phyloP scores from a whole-genome alignment of 306 rosid genomes.

The Quercus mongolica region DNA sequence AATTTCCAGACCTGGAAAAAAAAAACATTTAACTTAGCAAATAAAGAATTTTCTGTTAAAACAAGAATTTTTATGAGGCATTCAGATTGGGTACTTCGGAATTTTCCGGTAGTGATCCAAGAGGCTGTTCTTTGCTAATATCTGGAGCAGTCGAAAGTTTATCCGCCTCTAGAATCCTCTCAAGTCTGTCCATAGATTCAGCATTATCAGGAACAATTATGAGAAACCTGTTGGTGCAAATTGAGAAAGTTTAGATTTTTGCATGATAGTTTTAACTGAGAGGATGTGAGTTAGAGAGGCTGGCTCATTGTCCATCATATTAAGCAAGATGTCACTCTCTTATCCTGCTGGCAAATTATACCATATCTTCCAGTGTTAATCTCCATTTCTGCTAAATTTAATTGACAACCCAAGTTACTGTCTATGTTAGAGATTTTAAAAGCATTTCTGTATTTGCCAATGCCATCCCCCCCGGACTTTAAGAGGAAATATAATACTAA shows the following conservation, averaged over 20 bases:
- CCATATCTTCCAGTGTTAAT: neutral
- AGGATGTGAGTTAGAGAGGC: too few relatives aligned
- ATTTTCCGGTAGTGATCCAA: neutral
- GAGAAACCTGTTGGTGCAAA: neutral
- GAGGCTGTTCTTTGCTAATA: neutral
- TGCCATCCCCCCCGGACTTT: neutral
- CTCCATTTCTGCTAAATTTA: neutral
- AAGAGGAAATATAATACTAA: neutral
- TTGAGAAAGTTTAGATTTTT: neutral
- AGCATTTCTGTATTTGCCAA: neutral
- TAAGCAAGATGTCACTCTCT: neutral
- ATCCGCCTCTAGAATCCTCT: neutral
- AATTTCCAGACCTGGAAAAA: neutral
- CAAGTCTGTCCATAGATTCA: neutral
- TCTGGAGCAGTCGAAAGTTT: neutral
- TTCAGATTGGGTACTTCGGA: neutral
- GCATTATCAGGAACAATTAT: neutral
- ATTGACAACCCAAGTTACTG: neutral
- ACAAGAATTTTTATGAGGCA: neutral
- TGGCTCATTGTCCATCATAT: neutral
- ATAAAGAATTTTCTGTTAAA: neutral
- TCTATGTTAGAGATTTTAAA: neutral
- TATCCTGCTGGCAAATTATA: neutral
- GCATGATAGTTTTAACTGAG: too few relatives aligned
- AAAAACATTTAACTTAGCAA: neutral